Conservation (phyloP, 176 grass and related monocot genomes). For the Leersia perrieri region DNA sequence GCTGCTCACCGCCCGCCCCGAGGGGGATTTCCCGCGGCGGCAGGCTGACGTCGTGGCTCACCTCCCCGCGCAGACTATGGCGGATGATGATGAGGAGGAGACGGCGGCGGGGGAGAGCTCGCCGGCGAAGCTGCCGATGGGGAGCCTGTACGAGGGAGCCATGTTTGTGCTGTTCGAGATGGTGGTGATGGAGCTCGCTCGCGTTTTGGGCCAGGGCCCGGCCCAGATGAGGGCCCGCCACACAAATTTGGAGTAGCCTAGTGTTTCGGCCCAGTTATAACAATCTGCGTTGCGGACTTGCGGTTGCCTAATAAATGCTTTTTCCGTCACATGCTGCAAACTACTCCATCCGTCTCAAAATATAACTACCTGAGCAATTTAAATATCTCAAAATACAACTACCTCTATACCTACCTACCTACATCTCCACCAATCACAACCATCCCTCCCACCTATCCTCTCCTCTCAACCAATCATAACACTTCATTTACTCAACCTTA, state of each 20-base stretch:
- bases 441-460: too few relatives aligned
- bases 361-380: too few relatives aligned
- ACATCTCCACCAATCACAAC: too few relatives aligned
- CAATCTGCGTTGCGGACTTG: not conserved
- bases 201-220: constrained; percentile 45
- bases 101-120: not conserved
- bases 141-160: constrained; percentile 85
- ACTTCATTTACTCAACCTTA: too few relatives aligned
- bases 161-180: constrained; percentile 99
- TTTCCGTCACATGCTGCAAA: not conserved
- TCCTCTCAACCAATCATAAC: too few relatives aligned
- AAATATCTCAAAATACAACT: too few relatives aligned
- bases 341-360: too few relatives aligned
- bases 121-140: constrained; percentile 78
- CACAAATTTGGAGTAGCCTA: constrained; percentile 55
- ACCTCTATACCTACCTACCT: too few relatives aligned
- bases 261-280: not conserved
- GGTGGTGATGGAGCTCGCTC: constrained; percentile 61
- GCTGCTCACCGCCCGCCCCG: constrained; percentile 64
- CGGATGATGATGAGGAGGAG: constrained; percentile 41
- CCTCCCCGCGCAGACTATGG: constrained; percentile 85
- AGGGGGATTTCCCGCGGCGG: constrained; percentile 33
- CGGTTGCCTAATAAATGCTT: not conserved
- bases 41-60: constrained; percentile 56
- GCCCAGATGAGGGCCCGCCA: constrained; percentile 66